Evolutionary conservation across 2,329 filamentous ascomycete genomes (phyloP), one percentile per base, ranked within the genome.

Genomic region (Diplodia seriata): DNA sequence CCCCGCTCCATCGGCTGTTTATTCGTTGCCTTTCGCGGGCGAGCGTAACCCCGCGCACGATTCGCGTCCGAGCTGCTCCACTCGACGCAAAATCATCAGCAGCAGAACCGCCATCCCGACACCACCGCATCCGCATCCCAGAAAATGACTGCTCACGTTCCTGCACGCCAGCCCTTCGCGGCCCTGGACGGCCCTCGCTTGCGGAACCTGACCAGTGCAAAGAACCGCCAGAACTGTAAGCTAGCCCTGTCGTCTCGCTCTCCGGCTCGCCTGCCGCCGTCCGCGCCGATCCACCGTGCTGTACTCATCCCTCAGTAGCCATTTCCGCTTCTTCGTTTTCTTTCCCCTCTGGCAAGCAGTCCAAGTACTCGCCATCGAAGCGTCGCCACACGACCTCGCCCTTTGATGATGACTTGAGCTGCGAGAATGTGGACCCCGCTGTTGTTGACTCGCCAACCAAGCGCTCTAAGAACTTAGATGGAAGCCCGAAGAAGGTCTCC

Each of bases 141-240:
- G 23, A 68, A 59, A 47, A 68, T 68, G 66, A 63, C 66, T 26
- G 57, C 66, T 67, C 65, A 68, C 53, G 29, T 76, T 78, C 85
- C 72, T 70, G 81, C 84, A 70, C 87, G 91, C 75, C 90, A 92
- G 80, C 91, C 91, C 6, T 93, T 94, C 78, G 91, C 89, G 76
- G 89, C 89, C 59, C 84, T 94, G 66, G 87, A 91, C 76, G 85
- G 84, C 73, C 82, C 88, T 68, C 87, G 91, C 72, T 84, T 94
- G 31, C 90, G 92, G 78, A 87, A 84, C 71, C 82, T 94, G 73
- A 89, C 89, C 31, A 92, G 88, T 80, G 81, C 90, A 62, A 94
- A 93, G 84, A 94, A 94, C 79, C 85, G 89, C 78, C 91, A 94
- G 75, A 86, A 86, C 81, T 82, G 85, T 86, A 82, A 73, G 77